Evolutionary conservation across 2,329 filamentous ascomycete genomes (phyloP), one percentile per base, ranked within the genome.

Genomic region (Alternaria ethzedia): DNA sequence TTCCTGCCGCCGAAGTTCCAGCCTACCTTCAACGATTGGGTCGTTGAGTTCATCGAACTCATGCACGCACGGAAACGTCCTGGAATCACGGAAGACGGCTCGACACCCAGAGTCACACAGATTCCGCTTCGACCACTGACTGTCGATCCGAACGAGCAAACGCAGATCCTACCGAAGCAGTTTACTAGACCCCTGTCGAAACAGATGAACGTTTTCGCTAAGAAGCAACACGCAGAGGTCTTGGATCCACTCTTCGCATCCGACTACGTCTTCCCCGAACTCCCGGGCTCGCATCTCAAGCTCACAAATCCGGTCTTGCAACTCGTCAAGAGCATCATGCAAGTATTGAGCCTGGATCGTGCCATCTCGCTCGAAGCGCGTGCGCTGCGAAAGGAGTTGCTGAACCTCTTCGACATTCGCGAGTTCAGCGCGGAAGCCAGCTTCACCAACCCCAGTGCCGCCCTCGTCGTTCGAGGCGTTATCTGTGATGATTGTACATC

Each of bases 181-280:
- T 97, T 97, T 75, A 93, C 95, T 67, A 96, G 93, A 74, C 93
- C 94, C 0, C 84, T 99, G 2, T 96, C 96, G 79, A 96, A 96
- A 76, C 92, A 96, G 71, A 93, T 98, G 63, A 86, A 90, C 0
- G 84, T 87, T 3, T 88, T 98, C n/a, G 88, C 98, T 65, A 88
- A 90, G 47, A 90, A 93, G 13, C 94, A 97, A 76, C 92, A 94
- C 68, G 91, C 93, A 59, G 95, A 98, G 79, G 87, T 97, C 72
- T 85, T 97, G 11, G 94, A 98, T 77, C 91, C 93, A 0, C 94
- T 97, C 74, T 88, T 98, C 3, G 92, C 92, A 2, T 86, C 86
- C 13, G 96, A 98, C 80, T 97, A 97, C 84, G 85, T 85, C 20
- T 97, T 98, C 82, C 96, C 96, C 0, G 78, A 85, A 3, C 87